Evolutionary conservation across 2,329 filamentous ascomycete species (phyloP).

Genomic region (Trichoderma sp.): DNA sequence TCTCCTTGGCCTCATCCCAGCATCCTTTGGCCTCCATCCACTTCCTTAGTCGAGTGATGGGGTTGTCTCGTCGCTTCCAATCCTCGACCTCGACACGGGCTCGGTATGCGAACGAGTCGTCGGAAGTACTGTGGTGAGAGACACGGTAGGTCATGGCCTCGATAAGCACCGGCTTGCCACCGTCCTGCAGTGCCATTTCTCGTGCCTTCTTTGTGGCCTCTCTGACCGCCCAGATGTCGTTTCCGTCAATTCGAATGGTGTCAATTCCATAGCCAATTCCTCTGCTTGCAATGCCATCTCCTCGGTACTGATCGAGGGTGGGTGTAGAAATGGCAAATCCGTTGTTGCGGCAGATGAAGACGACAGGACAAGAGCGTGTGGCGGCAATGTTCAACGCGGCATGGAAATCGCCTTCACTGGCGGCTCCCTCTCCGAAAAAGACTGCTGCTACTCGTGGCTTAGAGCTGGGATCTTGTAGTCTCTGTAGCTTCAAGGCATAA

Average conservation of each 20-base stretch:
- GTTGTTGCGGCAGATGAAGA: slow-evolving; percentile 92
- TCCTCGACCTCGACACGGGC: slow-evolving; percentile 92
- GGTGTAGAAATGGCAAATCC: slow-evolving; percentile 89
- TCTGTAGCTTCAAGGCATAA: slow-evolving; percentile 82
- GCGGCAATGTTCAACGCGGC: slow-evolving; percentile 88
- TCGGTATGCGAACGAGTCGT: slow-evolving; percentile 95
- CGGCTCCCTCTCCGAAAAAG: slow-evolving; percentile 89
- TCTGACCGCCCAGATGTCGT: slow-evolving; percentile 85
- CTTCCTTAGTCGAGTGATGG: slow-evolving; percentile 79
- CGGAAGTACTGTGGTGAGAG: slow-evolving; percentile 92
- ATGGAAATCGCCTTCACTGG: slow-evolving; percentile 89
- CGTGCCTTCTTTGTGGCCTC: slow-evolving; percentile 77
- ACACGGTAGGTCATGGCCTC: slow-evolving; percentile 99
- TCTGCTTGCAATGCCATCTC: slow-evolving; percentile 84
- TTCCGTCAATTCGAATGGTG: slow-evolving; percentile 89
- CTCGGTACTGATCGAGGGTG: slow-evolving; percentile 85
- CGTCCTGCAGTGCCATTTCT: slow-evolving; percentile 72
- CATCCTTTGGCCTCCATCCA: slow-evolving; percentile 81
- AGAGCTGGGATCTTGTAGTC: slow-evolving; percentile 65
- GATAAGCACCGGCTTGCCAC: slow-evolving; percentile 80
- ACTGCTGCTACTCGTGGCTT: slow-evolving; percentile 71
- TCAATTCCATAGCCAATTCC: slow-evolving; percentile 93
- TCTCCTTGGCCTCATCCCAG: slow-evolving; percentile 85
- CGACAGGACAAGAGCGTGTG: slow-evolving; percentile 78
- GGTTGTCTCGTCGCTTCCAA: slow-evolving; percentile 89